A percentile compares a stretch with the other conserved stretches of the same genome.
Conservation (phyloP, 2,329 filamentous ascomycete species). For the Cladosporium sp. region DNA sequence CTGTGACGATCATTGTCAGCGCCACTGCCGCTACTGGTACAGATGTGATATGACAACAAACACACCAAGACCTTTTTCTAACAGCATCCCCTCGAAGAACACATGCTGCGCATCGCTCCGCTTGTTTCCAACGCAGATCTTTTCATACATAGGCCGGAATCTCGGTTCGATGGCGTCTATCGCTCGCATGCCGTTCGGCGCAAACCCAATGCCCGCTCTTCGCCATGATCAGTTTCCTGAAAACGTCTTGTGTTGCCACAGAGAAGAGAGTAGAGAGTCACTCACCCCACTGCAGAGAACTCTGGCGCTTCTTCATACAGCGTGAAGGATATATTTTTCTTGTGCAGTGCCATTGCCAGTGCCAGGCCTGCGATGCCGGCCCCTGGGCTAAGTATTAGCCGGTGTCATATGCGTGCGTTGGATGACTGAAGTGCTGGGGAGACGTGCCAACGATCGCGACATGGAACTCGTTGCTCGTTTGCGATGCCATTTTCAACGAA, state of each 20-base stretch:
- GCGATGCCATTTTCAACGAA: background rate
- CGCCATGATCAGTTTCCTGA: background rate
- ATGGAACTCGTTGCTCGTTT: background rate
- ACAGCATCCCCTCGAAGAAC: conserved; percentile 3
- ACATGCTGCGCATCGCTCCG: background rate
- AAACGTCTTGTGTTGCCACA: background rate
- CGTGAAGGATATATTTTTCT: background rate
- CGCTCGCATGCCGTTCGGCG: background rate
- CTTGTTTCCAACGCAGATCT: conserved; percentile 1
- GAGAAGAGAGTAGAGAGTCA: background rate
- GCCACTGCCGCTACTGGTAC: too few relatives aligned
- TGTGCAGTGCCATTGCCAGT: conserved; percentile 1
- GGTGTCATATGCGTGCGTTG: background rate
- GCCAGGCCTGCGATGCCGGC: background rate
- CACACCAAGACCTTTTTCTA: background rate
- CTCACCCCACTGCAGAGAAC: background rate
- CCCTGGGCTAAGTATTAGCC: background rate
- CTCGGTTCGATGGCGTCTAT: conserved; percentile 4
- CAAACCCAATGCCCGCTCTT: conserved; percentile 2
- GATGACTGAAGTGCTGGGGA: background rate
- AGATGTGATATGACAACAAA: background rate
- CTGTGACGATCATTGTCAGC: background rate
- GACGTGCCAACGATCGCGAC: background rate
- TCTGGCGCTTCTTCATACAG: background rate
- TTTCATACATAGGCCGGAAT: background rate